Conservation (phyloP, 2,329 filamentous ascomycete genomes). For the Fusarium penzigii region DNA sequence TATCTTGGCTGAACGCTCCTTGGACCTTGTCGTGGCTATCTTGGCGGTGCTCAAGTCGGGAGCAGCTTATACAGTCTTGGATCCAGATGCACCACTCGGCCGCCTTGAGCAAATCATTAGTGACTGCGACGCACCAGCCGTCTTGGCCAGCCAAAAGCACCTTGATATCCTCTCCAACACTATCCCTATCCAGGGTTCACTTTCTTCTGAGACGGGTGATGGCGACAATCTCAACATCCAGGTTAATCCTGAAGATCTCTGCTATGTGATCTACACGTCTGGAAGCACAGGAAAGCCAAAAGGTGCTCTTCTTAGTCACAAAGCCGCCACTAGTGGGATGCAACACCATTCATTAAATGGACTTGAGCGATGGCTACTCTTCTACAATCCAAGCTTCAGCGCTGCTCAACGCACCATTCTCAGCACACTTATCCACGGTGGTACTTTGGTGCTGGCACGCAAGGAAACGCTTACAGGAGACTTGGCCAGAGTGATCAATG, state of each 20-base stretch:
- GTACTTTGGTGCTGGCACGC: conserved; percentile 11
- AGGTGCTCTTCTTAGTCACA: conserved; percentile 17
- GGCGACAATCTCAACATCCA: background rate
- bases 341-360: conserved; percentile 10
- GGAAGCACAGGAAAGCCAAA: conserved; percentile 25
- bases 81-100: conserved; percentile 16
- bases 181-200: background rate
- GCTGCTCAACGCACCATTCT: conserved; percentile 23
- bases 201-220: background rate
- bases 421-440: conserved; percentile 14
- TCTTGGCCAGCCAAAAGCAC: conserved; percentile 4
- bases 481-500: conserved; percentile 11
- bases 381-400: conserved; percentile 25
- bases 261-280: conserved; percentile 27
- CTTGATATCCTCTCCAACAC: conserved; percentile 1
- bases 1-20: conserved; percentile 7
- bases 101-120: conserved; percentile 16
- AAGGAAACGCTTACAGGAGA: conserved; percentile 11
- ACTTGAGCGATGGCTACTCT: conserved; percentile 13
- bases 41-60: conserved; percentile 26
- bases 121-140: conserved; percentile 8
- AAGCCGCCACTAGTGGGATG: conserved; percentile 11
- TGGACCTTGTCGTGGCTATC: conserved; percentile 16
- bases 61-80: conserved; percentile 19
- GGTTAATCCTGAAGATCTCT: conserved; percentile 1